Percentiles rank a stretch among this genome's conserved stretches.
Conservation (phyloP, 371 early-diverging fungal species). For the Lichtheimia corymbifera region DNA sequence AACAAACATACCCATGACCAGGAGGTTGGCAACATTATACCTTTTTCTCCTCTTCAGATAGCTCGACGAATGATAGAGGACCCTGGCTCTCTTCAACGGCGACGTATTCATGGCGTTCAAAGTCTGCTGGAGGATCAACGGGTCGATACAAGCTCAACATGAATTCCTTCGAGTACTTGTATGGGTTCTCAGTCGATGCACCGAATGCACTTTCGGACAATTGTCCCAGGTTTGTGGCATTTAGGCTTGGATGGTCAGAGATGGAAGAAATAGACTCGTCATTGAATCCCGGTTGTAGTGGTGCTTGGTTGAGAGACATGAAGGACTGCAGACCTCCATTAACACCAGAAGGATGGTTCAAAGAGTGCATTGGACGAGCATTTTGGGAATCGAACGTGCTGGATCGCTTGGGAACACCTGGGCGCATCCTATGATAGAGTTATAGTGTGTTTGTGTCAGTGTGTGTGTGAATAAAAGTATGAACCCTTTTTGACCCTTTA, state of each 20-base stretch:
- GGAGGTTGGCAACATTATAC: constrained; percentile 29
- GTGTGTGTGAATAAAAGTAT: background rate
- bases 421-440: constrained; percentile 44
- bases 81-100: constrained; percentile 60
- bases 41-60: constrained; percentile 72
- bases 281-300: constrained; percentile 1
- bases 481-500: background rate
- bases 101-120: constrained; percentile 74
- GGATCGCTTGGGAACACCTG: constrained; percentile 33
- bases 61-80: constrained; percentile 66
- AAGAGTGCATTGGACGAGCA: constrained; percentile 7
- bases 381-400: constrained; percentile 25
- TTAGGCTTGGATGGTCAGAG: constrained; percentile 3
- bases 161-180: constrained; percentile 77
- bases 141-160: constrained; percentile 78
- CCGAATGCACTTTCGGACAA: constrained; percentile 3
- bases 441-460: no score
- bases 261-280: constrained; percentile 1
- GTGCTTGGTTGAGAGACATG: no score
- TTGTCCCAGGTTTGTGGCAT: constrained; percentile 5
- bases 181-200: constrained; percentile 39
- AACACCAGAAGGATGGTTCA: no score
- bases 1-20: background rate
- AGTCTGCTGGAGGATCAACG: constrained; percentile 62
- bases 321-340: no score